These are phyloP conservation scores for Apium graveolens DNA, from an alignment of 129 eudicot genomes.

Conservation along the genomic window DNA sequence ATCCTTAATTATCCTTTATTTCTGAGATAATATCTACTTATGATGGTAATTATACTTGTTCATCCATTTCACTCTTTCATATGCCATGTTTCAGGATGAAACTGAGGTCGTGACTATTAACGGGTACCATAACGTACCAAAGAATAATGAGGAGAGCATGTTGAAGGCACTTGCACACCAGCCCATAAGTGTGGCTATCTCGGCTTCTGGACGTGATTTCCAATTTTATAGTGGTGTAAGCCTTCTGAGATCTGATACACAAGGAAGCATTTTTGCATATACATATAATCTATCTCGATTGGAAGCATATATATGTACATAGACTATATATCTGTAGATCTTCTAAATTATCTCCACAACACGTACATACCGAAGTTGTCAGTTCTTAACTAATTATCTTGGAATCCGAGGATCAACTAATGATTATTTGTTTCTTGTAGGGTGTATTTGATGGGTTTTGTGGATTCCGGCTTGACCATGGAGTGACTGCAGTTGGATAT, in stretches of 20 bases:
- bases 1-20: background rate
- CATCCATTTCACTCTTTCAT: constrained; percentile 2
- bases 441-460: constrained; percentile 76
- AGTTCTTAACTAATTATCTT: background rate
- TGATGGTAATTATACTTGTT: background rate
- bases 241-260: background rate
- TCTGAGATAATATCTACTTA: background rate
- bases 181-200: constrained; percentile 80
- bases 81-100: constrained; percentile 39
- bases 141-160: constrained; percentile 62
- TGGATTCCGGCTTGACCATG: constrained; percentile 66
- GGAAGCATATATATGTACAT: background rate
- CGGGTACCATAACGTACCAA: constrained; percentile 81
- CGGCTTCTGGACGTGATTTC: constrained; percentile 87
- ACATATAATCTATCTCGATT: background rate
- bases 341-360: background rate
- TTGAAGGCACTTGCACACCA: constrained; percentile 92
- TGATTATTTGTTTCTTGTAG: constrained; percentile 14
- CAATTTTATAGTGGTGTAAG: constrained; percentile 93
- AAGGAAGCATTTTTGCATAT: background rate
- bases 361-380: background rate
- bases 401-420: background rate
- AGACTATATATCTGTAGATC: background rate
- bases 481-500: constrained; percentile 79
- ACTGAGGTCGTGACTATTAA: constrained; percentile 59